Evolutionary conservation across 2,329 filamentous ascomycete species (phyloP), one percentile per base, ranked within the genome.

Genomic region (Emmonsia crescens): DNA sequence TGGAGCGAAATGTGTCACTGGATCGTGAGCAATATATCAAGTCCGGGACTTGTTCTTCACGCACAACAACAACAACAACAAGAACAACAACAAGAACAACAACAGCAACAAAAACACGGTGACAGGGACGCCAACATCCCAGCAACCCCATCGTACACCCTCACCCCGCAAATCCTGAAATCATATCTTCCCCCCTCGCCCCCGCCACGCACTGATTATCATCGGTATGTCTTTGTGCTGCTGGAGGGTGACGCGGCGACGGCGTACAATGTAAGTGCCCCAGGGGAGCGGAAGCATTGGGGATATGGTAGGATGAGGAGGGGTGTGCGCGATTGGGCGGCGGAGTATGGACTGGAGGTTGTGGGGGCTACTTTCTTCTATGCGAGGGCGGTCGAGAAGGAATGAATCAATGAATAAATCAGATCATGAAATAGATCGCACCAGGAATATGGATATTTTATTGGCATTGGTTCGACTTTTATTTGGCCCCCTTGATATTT

Each of bases 1-100:
- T 83, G 80, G 81, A 76, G 75, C 24, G 79, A 85, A 64, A 79
- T 85, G 72, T 84, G 82, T 67, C 83, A 85, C 68, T 84, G 81
- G 81, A 71, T 76, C 64, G 65, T 71, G 1, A 68, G 66, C 33
- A 70, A 70, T 48, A 57, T 72, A 54, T 48, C 61, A 8, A 60
- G 24, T 24, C 58, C 61, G 14, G 36, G 48, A 38, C 21, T 42
- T 3, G 1, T 19, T 46, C 29, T 49, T 49, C 46, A 14, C 10
- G 5, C 42, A 21, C 19, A 46, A 21, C 8, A 46, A n/a, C 19
- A 46, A n/a, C 19, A 31, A 33, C 4, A 36, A 36, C n/a, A n/a
- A n/a, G n/a, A n/a, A 21, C 19, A 46, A 21, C 8, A 46, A n/a
- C 19, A 46, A n/a, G 2, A 31, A 33, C 4, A 36, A 21, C 19